Evolutionary conservation across 2,329 filamentous ascomycete species (phyloP), one percentile per base, ranked within the genome.

Genomic region (Trichoderma koningii): DNA sequence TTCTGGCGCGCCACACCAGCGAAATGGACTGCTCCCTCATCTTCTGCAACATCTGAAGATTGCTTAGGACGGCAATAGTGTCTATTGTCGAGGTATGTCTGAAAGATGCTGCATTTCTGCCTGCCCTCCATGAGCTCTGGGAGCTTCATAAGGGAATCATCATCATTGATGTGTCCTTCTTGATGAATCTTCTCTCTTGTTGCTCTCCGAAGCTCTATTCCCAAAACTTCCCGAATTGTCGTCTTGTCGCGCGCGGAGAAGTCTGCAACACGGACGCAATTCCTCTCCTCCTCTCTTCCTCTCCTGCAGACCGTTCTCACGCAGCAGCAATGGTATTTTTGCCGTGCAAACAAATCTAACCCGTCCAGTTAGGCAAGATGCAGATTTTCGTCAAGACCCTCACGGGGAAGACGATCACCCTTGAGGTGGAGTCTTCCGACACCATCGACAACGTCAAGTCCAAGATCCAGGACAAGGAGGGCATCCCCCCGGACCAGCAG

Each of bases 371-470:
- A 87, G 85, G 85, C 85, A 87, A 86, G 82, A 89, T 89, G 87
- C 87, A 89, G 85, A 89, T 89, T 81, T 90, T 90, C 84, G 87
- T 89, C 77, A 89, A 89, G 83, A 89, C 87, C 86, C 87, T 98
- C 76, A 98, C 95, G 91, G 95, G 95, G 80, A 98, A 98, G 91
- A 98, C 95, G 80, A 98, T 98, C 90, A 98, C 95, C 90, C 93
- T 99, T 77, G 95, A 99, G 93, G 95, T 98, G 85, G 95, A 98
- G 90, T 97, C 93, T 77, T 94, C 90, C 79, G 95, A 99, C 85
- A 98, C 94, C 79, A 98, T 99, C 84, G 95, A 98, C 89, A 98
- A 98, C 90, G 95, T 99, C 86, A 98, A 98, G 90, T 92, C 91
- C 86, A 98, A 99, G 89, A 87, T 87, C 75, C 84, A 89, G 92